Base-by-base conservation (phyloP, 352 stramenopile species). In the Phytophthora melonis region DNA sequence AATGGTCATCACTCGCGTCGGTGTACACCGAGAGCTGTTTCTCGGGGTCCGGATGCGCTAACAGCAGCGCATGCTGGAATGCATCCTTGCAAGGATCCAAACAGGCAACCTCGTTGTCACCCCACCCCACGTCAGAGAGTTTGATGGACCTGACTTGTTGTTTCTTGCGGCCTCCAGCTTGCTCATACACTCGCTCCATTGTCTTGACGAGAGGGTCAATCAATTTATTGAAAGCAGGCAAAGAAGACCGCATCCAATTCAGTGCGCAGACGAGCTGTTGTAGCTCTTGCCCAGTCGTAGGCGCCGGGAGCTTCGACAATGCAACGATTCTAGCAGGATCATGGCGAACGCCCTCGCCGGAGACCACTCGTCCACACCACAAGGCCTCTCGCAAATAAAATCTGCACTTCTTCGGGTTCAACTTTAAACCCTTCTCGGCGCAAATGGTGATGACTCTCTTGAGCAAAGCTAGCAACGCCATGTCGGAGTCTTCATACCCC, bases 381-480 rank as follows among this genome's bases (percentile, higher is more conserved):
- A 32, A 0, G 27, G 27, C 27, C 27, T 32, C 27, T 32, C 27
- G 27, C 27, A 32, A 32, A 32, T 32, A 32, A 7, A 32, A 32
- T 32, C 27, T 6, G 9, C 55, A 59, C 21, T 60, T 71, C 27
- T 70, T 71, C 2, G 55, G 64, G 10, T 59, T 71, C 6, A 71
- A 45, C 23, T 65, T 65, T 2, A 65, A 55, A 3, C 30, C 56
- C 16, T 71, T 65, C 11, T 65, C 55, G 14, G 16, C 21, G 16
- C 64, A 64, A 60, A 59, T 56, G 10, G 36, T 60, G 6, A 59
- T 23, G 3, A 71, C 64, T 21, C 56, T 65, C 30, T 34, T 52
- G 3, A 71, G 56, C 11, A 65, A 18, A 1, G 3, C 32, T 14
- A 71, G 27, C 23, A 65, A 30, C 9, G 11, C 47, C 16, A 47